Percentiles rank a stretch among this genome's conserved stretches.
Conservation (phyloP, 2,329 filamentous ascomycete species). For the Grosmannia penicillata region DNA sequence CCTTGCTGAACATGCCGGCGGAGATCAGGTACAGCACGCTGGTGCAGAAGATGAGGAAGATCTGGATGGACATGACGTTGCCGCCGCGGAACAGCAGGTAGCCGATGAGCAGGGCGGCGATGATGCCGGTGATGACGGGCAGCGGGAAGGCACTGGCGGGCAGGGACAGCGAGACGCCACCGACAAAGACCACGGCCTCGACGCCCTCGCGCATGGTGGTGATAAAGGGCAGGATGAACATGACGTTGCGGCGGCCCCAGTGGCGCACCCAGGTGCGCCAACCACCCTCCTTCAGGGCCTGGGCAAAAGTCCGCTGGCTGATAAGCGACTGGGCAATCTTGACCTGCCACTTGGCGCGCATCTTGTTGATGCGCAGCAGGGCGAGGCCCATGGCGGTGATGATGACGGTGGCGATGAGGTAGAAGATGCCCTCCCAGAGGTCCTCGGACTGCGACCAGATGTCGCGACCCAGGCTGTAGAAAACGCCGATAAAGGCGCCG, state of each 20-base stretch:
- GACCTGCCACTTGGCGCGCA: conserved; percentile 76
- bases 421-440: conserved; percentile 71
- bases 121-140: conserved; percentile 56
- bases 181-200: conserved; percentile 75
- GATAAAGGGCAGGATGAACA: conserved; percentile 77
- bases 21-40: conserved; percentile 71
- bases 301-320: conserved; percentile 21
- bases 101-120: conserved; percentile 52
- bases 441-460: conserved; percentile 54
- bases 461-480: conserved; percentile 53
- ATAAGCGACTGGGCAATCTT: conserved; percentile 63
- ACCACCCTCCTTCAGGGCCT: no score
- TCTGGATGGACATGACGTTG: conserved; percentile 10
- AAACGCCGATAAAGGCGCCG: conserved; percentile 50
- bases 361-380: conserved; percentile 65
- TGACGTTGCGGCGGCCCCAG: conserved; percentile 48
- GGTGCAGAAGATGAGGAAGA: conserved; percentile 62
- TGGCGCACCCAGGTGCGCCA: conserved; percentile 39
- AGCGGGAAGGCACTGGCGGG: conserved; percentile 66
- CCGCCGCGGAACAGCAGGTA: conserved; percentile 49
- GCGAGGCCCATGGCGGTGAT: conserved; percentile 72
- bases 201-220: conserved; percentile 78
- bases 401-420: conserved; percentile 59
- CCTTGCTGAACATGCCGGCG: conserved; percentile 63
- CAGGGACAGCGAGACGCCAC: conserved; percentile 63